A percentile compares a stretch with the other conserved stretches of the same genome.
Evolutionary conservation across 108 stramenopile genomes (phyloP).

Genomic region (Cyclotella kingstonii): DNA sequence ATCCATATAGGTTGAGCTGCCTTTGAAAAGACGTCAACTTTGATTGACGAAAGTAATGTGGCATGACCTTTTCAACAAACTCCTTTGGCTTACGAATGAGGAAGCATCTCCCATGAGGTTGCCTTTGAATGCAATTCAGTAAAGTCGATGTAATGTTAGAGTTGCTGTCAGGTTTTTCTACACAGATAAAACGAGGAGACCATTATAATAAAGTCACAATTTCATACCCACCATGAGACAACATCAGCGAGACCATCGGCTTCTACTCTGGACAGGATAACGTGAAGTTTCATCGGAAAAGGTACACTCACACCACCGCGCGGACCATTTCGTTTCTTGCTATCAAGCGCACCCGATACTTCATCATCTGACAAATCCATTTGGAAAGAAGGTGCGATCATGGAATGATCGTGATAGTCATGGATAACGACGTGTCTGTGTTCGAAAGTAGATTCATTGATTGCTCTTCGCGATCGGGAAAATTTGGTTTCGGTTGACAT

Average conservation of each 20-base stretch:
- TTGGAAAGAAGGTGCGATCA: not conserved
- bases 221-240: slow-evolving; percentile 56
- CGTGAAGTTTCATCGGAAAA: slow-evolving; percentile 67
- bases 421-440: slow-evolving; percentile 16
- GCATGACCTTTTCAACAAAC: slow-evolving; percentile 77
- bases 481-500: too few species aligned
- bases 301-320: slow-evolving; percentile 61
- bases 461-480: slow-evolving; percentile 6
- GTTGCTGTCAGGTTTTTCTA: too few species aligned
- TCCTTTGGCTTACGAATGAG: slow-evolving; percentile 64
- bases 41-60: slow-evolving; percentile 87
- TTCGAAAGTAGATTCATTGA: not conserved
- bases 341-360: not conserved
- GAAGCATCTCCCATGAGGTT: slow-evolving; percentile 72
- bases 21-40: slow-evolving; percentile 83
- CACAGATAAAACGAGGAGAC: not conserved
- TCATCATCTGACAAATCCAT: not conserved
- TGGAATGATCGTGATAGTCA: slow-evolving; percentile 32
- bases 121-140: slow-evolving; percentile 20
- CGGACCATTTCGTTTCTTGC: slow-evolving; percentile 26
- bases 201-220: not conserved
- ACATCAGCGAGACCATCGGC: slow-evolving; percentile 47
- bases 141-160: too few species aligned
- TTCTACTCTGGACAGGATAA: slow-evolving; percentile 60
- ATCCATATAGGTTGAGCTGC: slow-evolving; percentile 86